Evolutionary conservation across 2,329 filamentous ascomycete species (phyloP), one percentile per base, ranked within the genome.

Genomic region (Hypoxylon sp.): DNA sequence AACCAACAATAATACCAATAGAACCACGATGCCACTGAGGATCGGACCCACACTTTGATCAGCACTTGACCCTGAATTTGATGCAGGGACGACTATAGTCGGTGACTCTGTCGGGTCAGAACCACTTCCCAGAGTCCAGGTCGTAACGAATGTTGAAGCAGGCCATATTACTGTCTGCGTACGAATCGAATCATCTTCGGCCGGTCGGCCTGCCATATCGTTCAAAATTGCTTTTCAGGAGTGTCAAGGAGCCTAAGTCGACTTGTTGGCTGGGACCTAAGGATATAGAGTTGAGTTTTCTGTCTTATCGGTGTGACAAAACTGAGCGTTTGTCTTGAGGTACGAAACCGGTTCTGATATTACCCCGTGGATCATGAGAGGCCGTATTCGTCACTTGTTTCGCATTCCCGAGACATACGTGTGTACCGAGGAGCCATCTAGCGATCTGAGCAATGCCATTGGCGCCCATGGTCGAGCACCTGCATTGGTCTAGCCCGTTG

Each of bases 91-190:
- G n/a, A 64, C 68, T 23, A 63, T 63, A 48, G 50, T 52, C 17
- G 73, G 68, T 5, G 64, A 57, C 7, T 67, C 63, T 10, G 71
- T 73, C 25, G 73, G 48, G 13, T 63, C 65, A 28, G 60, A 60
- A 3, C 60, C 60, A 32, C 70, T 65, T n/a, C 75, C 75, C 0
- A 75, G 67, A 13, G 73, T 75, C 62, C 73, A 70, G 7, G 71
- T 73, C 23, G 73, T 71, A 36, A 70, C 46, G 17, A 74, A 56
- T 23, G 74, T 76, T 38, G 73, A 67, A 32, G 60, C 60, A 21
- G 68, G 62, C 53, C 65, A 63, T 32, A 53, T 23, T 21, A 76
- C 55, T 10, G 73, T 76, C 67, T 75, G 67, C 17, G 74, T 76
- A 38, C 73, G 74, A 10, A 75, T 59, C 9, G 60, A 61, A n/a